phyloP scores from a whole-genome alignment of 148 eudicot species.

The Suaeda aralocaspica region DNA sequence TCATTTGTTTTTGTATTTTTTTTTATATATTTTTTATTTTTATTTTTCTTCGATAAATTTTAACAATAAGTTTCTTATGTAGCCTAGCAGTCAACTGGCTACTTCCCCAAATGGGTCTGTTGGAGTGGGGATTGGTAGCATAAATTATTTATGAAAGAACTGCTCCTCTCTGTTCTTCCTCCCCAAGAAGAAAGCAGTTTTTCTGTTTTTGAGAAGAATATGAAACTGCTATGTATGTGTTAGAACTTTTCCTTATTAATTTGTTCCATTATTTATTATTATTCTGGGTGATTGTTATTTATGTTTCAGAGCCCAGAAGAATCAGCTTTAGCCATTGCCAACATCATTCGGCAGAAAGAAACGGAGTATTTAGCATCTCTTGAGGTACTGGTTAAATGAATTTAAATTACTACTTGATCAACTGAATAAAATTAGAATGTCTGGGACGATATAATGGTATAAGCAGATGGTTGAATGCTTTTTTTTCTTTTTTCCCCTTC shows the following conservation, averaged over 20 bases:
- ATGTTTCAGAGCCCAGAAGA: slow-evolving; percentile 81
- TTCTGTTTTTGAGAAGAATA: not conserved
- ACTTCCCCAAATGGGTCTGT: too few relatives aligned
- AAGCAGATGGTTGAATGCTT: not conserved
- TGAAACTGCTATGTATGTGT: not conserved
- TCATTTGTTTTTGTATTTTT: too few relatives aligned
- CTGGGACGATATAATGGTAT: not conserved
- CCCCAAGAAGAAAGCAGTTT: not conserved
- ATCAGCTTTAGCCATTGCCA: slow-evolving; percentile 57
- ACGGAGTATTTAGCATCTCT: slow-evolving; percentile 82
- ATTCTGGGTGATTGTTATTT: slow-evolving; percentile 22
- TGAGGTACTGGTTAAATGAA: slow-evolving; percentile 47
- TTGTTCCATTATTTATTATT: not conserved
- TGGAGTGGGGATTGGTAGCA: not conserved
- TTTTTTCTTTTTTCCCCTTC: not conserved
- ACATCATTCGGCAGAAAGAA: slow-evolving; percentile 83
- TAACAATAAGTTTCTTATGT: not conserved
- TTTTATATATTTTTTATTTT: too few relatives aligned
- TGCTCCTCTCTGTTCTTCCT: not conserved
- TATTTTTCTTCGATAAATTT: too few relatives aligned
- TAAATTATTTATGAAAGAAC: not conserved
- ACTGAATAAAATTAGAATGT: not conserved
- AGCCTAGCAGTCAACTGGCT: not conserved
- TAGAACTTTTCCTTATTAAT: not conserved
- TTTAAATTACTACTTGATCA: not conserved